These are phyloP conservation scores for Aspergillus bridgeri DNA, from an alignment of 495 filamentous ascomycete species.

Conservation along the genomic window DNA sequence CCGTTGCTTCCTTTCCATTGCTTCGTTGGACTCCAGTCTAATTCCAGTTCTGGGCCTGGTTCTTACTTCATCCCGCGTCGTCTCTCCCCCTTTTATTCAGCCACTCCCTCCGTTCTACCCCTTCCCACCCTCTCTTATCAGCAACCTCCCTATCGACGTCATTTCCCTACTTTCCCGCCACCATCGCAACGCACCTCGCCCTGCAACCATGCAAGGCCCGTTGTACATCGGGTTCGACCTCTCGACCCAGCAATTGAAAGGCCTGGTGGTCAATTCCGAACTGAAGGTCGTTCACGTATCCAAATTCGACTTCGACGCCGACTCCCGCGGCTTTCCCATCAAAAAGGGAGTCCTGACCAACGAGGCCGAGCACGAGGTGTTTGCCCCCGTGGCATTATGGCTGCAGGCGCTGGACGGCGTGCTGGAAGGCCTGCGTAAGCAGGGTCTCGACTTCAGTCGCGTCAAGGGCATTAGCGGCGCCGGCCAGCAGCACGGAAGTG, in stretches of 20 bases:
- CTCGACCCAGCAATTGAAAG: constrained; percentile 94
- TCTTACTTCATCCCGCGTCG: neutral
- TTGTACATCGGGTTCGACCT: constrained; percentile 94
- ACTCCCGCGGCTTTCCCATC: constrained; percentile 70
- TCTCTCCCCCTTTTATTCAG: constrained; percentile 2
- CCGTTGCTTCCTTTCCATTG: neutral
- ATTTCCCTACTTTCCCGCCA: constrained; percentile 4
- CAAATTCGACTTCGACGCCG: constrained; percentile 68
- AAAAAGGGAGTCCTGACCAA: constrained; percentile 84
- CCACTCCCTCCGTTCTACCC: constrained; percentile 1
- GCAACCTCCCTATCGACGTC: constrained; percentile 3
- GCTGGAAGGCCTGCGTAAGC: constrained; percentile 63
- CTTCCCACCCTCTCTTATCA: neutral
- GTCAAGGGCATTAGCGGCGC: constrained; percentile 85
- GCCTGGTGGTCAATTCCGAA: constrained; percentile 74
- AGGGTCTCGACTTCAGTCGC: constrained; percentile 70
- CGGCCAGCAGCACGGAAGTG: constrained; percentile 94
- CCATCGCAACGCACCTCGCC: neutral
- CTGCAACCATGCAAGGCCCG: constrained; percentile 49
- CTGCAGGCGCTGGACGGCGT: constrained; percentile 88
- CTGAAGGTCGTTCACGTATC: constrained; percentile 42
- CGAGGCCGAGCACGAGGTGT: constrained; percentile 78
- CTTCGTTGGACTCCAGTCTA: neutral
- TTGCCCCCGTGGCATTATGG: constrained; percentile 90
- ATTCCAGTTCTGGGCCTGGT: neutral